Percentiles rank a stretch among this genome's conserved stretches.
These are phyloP conservation scores for Trichoderma lentiforme DNA, from an alignment of 2,329 filamentous ascomycete species.

Conservation along the genomic window DNA sequence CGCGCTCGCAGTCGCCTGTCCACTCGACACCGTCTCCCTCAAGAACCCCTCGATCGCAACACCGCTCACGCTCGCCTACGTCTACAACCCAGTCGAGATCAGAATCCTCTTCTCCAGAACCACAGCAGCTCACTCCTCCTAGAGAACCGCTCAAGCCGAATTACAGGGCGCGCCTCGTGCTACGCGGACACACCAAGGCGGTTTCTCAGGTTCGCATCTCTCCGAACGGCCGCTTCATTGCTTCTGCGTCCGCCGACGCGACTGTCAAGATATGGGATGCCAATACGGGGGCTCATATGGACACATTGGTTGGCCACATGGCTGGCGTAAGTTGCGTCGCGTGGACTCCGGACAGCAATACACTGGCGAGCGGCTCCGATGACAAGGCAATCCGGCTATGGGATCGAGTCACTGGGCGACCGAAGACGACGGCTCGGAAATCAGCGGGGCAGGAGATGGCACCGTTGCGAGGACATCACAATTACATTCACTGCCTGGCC, in stretches of 20 bases:
- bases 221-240: slow-evolving; percentile 84
- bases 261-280: slow-evolving; percentile 92
- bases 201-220: slow-evolving; percentile 88
- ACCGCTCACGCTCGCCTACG: slow-evolving; percentile 28
- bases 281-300: slow-evolving; percentile 70
- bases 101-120: slow-evolving; percentile 28
- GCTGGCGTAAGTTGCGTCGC: slow-evolving; percentile 88
- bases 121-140: slow-evolving; percentile 35
- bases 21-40: slow-evolving; percentile 31
- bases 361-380: slow-evolving; percentile 86
- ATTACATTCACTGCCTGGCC: slow-evolving; percentile 89
- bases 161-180: slow-evolving; percentile 66
- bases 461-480: slow-evolving; percentile 82
- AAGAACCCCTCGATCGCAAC: slow-evolving; percentile 27
- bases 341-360: slow-evolving; percentile 89
- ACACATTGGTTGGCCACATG: slow-evolving; percentile 89
- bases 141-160: slow-evolving; percentile 56
- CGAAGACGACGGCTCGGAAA: slow-evolving; percentile 46
- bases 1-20: slow-evolving; percentile 36
- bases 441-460: slow-evolving; percentile 43
- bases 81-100: slow-evolving; percentile 33
- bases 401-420: slow-evolving; percentile 65
- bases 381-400: slow-evolving; percentile 95
- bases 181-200: slow-evolving; percentile 74
- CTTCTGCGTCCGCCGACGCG: slow-evolving; percentile 83